phyloP scores from a whole-genome alignment of 257 asterid species.

The Fraxinus excelsior region DNA sequence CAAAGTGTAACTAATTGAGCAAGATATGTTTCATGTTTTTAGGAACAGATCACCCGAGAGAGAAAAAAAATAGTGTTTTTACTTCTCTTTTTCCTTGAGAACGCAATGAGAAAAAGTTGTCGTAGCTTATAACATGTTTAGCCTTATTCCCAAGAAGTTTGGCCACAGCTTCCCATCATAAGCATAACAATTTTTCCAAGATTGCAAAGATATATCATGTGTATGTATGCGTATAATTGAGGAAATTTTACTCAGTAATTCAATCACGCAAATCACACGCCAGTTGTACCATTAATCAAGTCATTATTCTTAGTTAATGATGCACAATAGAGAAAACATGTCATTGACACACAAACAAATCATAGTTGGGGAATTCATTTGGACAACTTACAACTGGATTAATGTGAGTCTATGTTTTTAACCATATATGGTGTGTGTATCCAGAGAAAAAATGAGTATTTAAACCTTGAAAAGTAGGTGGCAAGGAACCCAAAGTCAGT shows the following conservation, averaged over 20 bases:
- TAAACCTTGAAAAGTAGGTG: conserved; percentile 92
- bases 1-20: neutral
- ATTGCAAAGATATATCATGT: neutral
- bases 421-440: neutral
- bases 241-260: neutral
- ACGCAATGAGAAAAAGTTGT: neutral
- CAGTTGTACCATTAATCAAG: neutral
- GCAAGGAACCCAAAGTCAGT: conserved; percentile 80
- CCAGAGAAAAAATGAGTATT: conserved; percentile 6
- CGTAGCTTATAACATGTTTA: neutral
- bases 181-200: neutral
- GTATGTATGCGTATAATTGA: neutral
- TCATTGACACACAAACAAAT: neutral
- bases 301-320: neutral
- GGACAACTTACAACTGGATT: neutral
- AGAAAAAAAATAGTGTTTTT: too few species aligned
- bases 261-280: neutral
- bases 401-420: neutral
- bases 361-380: neutral
- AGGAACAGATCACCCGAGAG: neutral
- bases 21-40: neutral
- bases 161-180: neutral
- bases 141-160: too few species aligned
- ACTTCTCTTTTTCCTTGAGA: neutral
- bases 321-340: neutral